Evolutionary conservation across 2,329 filamentous ascomycete species (phyloP).

Genomic region (Phaeosphaeria sp.): DNA sequence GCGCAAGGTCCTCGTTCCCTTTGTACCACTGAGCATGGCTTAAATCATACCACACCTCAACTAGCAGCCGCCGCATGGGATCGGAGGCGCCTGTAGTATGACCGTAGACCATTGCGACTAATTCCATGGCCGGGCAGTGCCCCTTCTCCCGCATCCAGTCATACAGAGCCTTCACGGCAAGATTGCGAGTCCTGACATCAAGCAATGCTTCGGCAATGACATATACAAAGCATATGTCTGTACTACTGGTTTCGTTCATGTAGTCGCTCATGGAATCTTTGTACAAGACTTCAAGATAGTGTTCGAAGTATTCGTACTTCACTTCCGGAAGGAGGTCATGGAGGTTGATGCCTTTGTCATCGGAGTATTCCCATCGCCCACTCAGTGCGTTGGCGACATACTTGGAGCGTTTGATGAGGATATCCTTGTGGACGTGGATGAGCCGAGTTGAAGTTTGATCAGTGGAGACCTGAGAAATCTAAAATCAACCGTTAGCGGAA

Average conservation of each 20-base stretch:
- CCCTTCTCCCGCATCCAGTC: not conserved
- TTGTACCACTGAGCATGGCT: not conserved
- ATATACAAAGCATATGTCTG: conserved; percentile 16
- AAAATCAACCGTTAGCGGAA: no score
- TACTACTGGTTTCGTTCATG: no score
- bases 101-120: not conserved
- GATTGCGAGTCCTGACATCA: not conserved
- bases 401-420: no score
- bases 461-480: conserved; percentile 5
- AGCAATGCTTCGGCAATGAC: conserved; percentile 20
- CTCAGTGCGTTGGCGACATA: no score
- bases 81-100: not conserved
- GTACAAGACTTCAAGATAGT: no score
- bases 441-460: conserved; percentile 7
- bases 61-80: not conserved
- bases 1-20: not conserved
- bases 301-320: no score
- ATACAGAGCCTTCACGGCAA: not conserved
- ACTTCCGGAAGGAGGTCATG: no score
- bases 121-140: no score
- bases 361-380: no score
- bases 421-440: not conserved
- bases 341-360: no score
- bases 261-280: no score
- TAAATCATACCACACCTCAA: not conserved